Percentiles rank a stretch among this genome's conserved stretches.
Conservation (phyloP, 805 yeast species). For the Starmerella geochares region DNA sequence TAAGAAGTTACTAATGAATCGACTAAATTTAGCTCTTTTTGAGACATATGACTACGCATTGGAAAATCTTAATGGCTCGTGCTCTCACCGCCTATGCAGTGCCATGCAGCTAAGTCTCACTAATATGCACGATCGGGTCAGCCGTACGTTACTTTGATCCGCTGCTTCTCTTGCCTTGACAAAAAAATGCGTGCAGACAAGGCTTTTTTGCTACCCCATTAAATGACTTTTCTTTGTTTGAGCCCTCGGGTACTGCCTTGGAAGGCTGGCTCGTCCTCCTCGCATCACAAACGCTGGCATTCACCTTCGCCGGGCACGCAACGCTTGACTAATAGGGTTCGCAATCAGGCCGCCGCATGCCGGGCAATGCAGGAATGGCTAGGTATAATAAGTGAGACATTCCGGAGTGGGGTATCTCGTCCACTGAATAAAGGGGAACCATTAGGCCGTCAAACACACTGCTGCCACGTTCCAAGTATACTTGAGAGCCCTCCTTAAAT, state of each 20-base stretch:
- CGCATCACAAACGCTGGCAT: too few species aligned
- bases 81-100: background rate
- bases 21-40: background rate
- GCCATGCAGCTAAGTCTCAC: background rate
- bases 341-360: background rate
- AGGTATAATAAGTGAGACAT: constrained; percentile 4
- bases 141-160: background rate
- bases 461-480: too few species aligned
- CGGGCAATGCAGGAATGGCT: background rate
- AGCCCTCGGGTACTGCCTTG: too few species aligned
- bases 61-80: background rate
- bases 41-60: background rate
- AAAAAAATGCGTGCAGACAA: background rate
- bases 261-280: too few species aligned
- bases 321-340: background rate
- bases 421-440: background rate
- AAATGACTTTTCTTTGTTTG: too few species aligned
- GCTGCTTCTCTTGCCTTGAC: background rate
- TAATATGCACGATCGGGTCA: background rate
- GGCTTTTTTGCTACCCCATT: too few species aligned
- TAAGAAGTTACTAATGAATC: too few species aligned
- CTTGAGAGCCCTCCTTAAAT: too few species aligned
- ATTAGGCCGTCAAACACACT: too few species aligned
- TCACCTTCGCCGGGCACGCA: background rate
- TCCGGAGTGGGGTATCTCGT: background rate